Base-by-base conservation (phyloP, 2,329 filamentous ascomycete species). In the Zasmidium citrigriseum region DNA sequence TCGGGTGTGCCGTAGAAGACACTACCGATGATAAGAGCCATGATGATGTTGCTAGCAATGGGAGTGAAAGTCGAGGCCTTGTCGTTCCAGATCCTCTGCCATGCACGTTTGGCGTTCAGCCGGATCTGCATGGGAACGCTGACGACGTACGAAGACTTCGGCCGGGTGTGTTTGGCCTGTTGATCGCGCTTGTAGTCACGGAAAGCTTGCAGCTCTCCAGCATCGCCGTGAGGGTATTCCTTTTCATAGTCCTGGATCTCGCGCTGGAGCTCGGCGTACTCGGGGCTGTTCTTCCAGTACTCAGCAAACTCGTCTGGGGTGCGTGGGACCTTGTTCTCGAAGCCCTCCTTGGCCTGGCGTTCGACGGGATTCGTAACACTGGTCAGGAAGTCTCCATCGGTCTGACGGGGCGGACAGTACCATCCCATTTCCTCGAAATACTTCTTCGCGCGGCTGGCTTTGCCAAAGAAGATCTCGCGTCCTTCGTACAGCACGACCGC, bases 401-500 rank as follows among this genome's bases (percentile, higher is more conserved):
- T 90, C 68, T 90, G 87, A 2, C 88, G 81, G 2, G 80, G 72
- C 0, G 87, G 87, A 64, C 88, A 90, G 29, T 82, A 71, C 80
- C 85, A 93, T 44, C 89, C 89, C 73, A 89, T 84, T 12, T 81
- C 75, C 65, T 86, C 83, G 60, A 93, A 92, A 72, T 86, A 92
- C 0, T 71, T 70, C 66, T 82, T 86, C 0, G 89, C 89, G 2
- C 78, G 71, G 4, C 67, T 70, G 0, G 85, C 83, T 0, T 83
- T 82, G 0, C 90, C 90, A 62, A 88, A 93, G 76, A 86, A 93
- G 61, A 93, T 93, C 68, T 93, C 84, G 0, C 87, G 82, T 0
- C 90, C 90, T 68, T 92, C 87, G 67, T 93, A 91, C 0, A 93
- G 77, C 0, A 93, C 87, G 0, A 86, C 80, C 0, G 84, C 85